Evolutionary conservation across 495 filamentous ascomycete genomes (phyloP).

Genomic region (Sabuloglossum arenarium): DNA sequence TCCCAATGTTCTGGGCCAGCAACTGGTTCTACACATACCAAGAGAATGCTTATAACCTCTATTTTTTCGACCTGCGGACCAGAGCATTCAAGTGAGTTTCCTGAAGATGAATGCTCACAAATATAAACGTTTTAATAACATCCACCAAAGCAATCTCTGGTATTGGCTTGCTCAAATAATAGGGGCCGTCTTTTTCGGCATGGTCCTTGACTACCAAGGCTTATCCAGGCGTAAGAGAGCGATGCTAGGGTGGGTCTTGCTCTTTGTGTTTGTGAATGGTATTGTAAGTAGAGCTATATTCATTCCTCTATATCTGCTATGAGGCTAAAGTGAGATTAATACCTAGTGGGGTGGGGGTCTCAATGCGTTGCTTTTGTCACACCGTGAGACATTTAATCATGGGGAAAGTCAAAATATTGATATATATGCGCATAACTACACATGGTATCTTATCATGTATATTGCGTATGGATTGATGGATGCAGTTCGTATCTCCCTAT

Average conservation of each 20-base stretch:
- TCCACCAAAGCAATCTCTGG: slow-evolving; percentile 60
- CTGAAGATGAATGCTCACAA: no score
- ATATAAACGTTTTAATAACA: no score
- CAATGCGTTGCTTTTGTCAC: background rate
- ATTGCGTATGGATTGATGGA: background rate
- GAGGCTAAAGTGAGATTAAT: no score
- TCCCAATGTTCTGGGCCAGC: slow-evolving; percentile 70
- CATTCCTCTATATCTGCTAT: no score
- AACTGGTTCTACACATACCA: slow-evolving; percentile 56
- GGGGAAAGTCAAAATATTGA: background rate
- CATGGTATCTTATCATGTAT: background rate
- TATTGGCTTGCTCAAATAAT: slow-evolving; percentile 85
- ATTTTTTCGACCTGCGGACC: slow-evolving; percentile 65
- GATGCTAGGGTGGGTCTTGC: background rate
- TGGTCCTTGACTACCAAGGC: slow-evolving; percentile 42
- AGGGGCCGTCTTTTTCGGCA: slow-evolving; percentile 60
- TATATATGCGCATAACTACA: background rate
- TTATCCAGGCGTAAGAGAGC: background rate
- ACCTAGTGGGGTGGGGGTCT: slow-evolving; percentile 1
- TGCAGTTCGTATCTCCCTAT: background rate
- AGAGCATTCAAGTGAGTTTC: slow-evolving; percentile 64
- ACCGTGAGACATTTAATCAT: background rate
- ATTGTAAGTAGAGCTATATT: background rate
- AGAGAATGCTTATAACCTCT: slow-evolving; percentile 35
- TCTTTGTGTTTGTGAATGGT: background rate